phyloP scores from a whole-genome alignment of 2,329 filamentous ascomycete species.

The Fusarium temperatum region DNA sequence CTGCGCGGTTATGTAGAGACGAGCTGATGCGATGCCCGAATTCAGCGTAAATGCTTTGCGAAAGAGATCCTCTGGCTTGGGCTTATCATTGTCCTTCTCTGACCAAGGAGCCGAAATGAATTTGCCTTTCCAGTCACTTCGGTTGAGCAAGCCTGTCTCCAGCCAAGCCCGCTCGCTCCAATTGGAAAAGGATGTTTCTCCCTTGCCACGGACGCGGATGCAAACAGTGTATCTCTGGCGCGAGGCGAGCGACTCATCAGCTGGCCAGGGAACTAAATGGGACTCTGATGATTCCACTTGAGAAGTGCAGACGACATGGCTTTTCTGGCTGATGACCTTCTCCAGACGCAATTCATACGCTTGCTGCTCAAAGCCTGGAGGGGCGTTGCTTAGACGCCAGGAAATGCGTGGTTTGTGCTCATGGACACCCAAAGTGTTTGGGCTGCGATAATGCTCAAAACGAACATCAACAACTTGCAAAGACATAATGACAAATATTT shows the following conservation, averaged over 20 bases:
- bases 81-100: slow-evolving; percentile 8
- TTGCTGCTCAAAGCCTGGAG: slow-evolving; percentile 21
- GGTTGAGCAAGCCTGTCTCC: slow-evolving; percentile 21
- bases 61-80: slow-evolving; percentile 31
- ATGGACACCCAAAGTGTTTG: slow-evolving; percentile 26
- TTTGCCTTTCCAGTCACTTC: slow-evolving; percentile 17
- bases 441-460: slow-evolving; percentile 28
- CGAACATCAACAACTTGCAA: slow-evolving; percentile 17
- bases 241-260: slow-evolving; percentile 6
- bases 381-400: slow-evolving; percentile 26
- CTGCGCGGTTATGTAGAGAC: slow-evolving; percentile 56
- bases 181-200: neutral
- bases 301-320: neutral
- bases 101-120: slow-evolving; percentile 35
- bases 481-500: slow-evolving; percentile 2
- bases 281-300: neutral
- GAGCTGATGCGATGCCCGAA: neutral
- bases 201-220: slow-evolving; percentile 19
- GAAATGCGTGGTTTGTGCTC: slow-evolving; percentile 30
- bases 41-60: slow-evolving; percentile 10
- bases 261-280: slow-evolving; percentile 20
- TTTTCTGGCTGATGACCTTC: neutral
- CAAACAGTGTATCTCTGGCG: slow-evolving; percentile 7
- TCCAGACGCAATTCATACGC: slow-evolving; percentile 20
- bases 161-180: slow-evolving; percentile 28